Conservation (phyloP, 768 basidiomycete genomes). For the Kwoniella europaea region DNA sequence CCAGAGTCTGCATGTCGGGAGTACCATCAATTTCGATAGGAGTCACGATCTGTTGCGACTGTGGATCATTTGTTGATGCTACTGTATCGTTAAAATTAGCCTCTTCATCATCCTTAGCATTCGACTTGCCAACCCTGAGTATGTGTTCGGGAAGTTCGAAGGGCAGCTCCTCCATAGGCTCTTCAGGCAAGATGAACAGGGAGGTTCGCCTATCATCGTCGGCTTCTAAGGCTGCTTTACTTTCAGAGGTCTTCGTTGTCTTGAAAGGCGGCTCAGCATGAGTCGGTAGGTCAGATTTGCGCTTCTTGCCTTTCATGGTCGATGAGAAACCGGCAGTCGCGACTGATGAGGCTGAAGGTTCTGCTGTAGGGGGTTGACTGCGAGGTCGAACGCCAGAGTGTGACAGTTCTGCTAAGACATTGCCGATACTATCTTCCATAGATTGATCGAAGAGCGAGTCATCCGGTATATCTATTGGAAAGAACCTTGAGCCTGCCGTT, state of each 20-base stretch:
- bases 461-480: slow-evolving; percentile 3
- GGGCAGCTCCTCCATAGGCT: slow-evolving; percentile 17
- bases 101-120: not conserved
- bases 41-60: too few relatives aligned
- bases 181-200: slow-evolving; percentile 11
- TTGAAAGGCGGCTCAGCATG: not conserved
- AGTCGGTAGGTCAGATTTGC: not conserved
- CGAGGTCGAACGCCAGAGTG: slow-evolving; percentile 10
- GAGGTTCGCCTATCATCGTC: not conserved
- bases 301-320: slow-evolving; percentile 11
- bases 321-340: not conserved
- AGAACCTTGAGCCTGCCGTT: slow-evolving; percentile 4
- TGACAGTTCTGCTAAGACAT: slow-evolving; percentile 11
- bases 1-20: too few relatives aligned
- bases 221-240: not conserved
- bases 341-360: not conserved
- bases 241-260: not conserved
- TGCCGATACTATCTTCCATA: slow-evolving; percentile 19
- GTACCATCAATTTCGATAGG: too few relatives aligned
- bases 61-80: too few relatives aligned
- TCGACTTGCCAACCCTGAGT: not conserved
- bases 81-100: too few relatives aligned
- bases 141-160: slow-evolving; percentile 20
- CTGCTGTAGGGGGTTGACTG: not conserved
- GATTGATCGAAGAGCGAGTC: not conserved